Base-by-base conservation (phyloP, 306 rosid genomes). In the Medicago lupulina region DNA sequence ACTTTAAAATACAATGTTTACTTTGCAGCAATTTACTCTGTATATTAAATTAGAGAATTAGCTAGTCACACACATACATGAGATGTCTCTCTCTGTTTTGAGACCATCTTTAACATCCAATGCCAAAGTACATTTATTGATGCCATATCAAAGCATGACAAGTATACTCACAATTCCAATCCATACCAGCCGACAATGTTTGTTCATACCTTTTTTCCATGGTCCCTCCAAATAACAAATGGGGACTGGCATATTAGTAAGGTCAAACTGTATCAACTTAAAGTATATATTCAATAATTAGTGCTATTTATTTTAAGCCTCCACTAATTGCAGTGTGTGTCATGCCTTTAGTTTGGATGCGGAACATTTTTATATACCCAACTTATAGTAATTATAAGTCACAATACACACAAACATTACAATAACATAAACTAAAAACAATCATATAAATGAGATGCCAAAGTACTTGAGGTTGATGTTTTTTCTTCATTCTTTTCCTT, bases 111-210 rank as follows among this genome's bases (percentile, higher is more conserved):
- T 34, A 46, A 51, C 58, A 51, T 51, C 23, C 23, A 51, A n/a
- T 16, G 23, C 8, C 21, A 51, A 51, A 51, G 18, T 10, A 51
- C 23, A 51, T 51, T 55, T 7, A 55, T 5, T 55, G 15, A 55
- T 55, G 68, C 25, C 69, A 13, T 77, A 63, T 64, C 59, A 57
- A 13, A 12, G 69, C 47, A 67, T 79, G 73, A 25, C 12, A 49
- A 11, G 38, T 6, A 63, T 63, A 77, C 67, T 76, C 69, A 16
- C 51, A 60, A 21, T 31, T 44, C 13, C 10, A 54, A 66, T 15
- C n/a, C 51, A 46, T 51, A 17, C 60, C 31, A 64, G 14, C 43
- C 44, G 41, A 74, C 65, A 63, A n/a, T 57, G 50, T 64, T 65
- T 43, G 17, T 18, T 18, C 39, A 34, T 19, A 80, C 9, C 47